Base-by-base conservation (phyloP, 257 asterid genomes). In the Gentiana dahurica region DNA sequence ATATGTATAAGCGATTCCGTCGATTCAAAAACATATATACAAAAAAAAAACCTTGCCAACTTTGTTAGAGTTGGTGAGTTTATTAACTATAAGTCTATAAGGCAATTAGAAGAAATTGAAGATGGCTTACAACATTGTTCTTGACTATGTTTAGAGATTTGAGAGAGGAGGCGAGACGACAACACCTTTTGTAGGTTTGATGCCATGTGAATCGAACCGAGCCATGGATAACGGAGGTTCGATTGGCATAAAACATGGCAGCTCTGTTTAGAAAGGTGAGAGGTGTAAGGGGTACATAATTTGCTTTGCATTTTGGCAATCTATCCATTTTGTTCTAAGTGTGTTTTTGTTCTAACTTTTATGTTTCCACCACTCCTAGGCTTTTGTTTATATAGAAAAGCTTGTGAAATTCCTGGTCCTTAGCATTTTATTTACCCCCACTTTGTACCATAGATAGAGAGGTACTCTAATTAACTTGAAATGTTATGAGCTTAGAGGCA, bases 141-240 rank as follows among this genome's bases (percentile, higher is more conserved):
- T 79, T 79, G 60, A 52, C 71, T 5, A 89, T 43, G 55, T 79
- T 83, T 49, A 81, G 65, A 0, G 85, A 61, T 0, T 54, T 68
- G 63, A 90, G 89, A 41, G 95, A 64, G 35, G 94, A 80, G 44
- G 96, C 96, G 0, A 90, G 85, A 58, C 95, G 91, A 13, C 60
- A 15, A 38, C 60, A 55, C 24, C 24, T 1, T 24, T 24, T 51
- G 38, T 84, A 74, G 4, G 98, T 90, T 49, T 84, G 83, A 2
- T 57, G 63, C 95, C 95, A 90, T 5, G 81, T 87, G 81, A 87
- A 87, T 1, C 65, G 77, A 0, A 76, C 60, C 3, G 56, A 37
- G 0, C 76, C 77, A 36, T 90, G 81, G 7, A 84, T 77, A 49
- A 84, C 47, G 1, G 98, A 90, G 2, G 68, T 58, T 0, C 89